These are phyloP conservation scores for Gynostemma pentaphyllum DNA, from an alignment of 306 rosid genomes.

Conservation along the genomic window DNA sequence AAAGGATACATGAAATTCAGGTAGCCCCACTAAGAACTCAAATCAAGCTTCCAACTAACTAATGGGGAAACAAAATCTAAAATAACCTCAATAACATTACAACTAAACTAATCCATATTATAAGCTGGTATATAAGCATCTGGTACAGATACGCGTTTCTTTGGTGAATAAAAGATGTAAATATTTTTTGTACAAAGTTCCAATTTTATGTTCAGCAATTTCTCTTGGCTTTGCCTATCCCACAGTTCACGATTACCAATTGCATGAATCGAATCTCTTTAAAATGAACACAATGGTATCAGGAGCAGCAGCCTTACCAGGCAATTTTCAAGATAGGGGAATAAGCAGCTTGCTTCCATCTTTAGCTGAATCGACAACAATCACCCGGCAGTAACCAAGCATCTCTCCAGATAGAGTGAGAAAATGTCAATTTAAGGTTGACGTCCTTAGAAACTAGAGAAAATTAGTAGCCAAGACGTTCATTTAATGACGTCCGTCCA, in stretches of 20 bases:
- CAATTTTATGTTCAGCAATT: neutral
- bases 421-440: neutral
- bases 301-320: neutral
- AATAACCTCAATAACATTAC: neutral
- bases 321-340: neutral
- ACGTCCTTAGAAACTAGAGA: neutral
- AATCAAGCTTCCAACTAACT: neutral
- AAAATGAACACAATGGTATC: neutral
- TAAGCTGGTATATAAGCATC: neutral
- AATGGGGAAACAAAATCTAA: neutral
- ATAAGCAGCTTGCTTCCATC: neutral
- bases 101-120: neutral
- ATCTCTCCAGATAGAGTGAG: neutral
- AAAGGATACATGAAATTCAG: neutral
- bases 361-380: neutral
- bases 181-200: neutral
- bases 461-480: conserved; percentile 64
- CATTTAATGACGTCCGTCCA: conserved; percentile 77
- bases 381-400: neutral
- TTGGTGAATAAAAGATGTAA: too few species aligned
- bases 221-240: neutral
- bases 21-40: neutral
- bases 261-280: neutral
- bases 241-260: neutral
- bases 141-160: too few species aligned